Conservation (phyloP, 192 early-diverging fungal genomes). For the Coemansia sp. region DNA sequence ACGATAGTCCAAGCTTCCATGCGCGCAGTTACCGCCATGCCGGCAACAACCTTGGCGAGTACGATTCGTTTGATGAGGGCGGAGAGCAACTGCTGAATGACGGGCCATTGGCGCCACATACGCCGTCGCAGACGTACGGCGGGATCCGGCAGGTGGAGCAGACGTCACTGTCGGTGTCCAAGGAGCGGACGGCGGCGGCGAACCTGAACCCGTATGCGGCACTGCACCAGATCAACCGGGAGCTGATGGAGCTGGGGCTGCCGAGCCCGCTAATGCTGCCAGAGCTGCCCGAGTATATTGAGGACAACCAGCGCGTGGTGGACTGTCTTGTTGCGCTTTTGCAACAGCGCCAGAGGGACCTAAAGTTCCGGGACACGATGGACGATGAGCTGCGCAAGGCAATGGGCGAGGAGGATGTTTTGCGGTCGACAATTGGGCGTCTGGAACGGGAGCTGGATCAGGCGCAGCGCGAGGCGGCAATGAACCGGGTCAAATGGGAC, state of each 20-base stretch:
- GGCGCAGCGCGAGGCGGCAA: constrained; percentile 31
- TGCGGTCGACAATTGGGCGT: constrained; percentile 16
- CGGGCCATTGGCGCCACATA: neutral
- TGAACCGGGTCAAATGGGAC: constrained; percentile 19
- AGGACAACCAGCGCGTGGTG: constrained; percentile 42
- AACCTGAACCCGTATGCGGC: constrained; percentile 24
- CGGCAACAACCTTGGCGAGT: constrained; percentile 3
- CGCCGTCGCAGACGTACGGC: constrained; percentile 25
- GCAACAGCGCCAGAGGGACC: constrained; percentile 21
- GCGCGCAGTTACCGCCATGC: neutral
- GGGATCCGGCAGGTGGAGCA: constrained; percentile 43
- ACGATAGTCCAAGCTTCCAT: constrained; percentile 8
- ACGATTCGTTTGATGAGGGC: constrained; percentile 33
- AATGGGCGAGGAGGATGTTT: constrained; percentile 43
- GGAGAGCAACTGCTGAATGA: neutral
- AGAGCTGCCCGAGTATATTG: constrained; percentile 29
- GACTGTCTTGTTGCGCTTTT: constrained; percentile 32
- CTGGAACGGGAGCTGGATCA: constrained; percentile 41
- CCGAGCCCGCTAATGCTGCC: constrained; percentile 40
- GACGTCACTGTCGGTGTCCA: constrained; percentile 30
- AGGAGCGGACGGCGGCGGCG: constrained; percentile 1
- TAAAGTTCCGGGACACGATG: constrained; percentile 36
- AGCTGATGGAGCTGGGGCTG: constrained; percentile 43
- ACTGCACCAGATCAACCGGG: constrained; percentile 43
- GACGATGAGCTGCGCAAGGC: constrained; percentile 37